Base-by-base conservation (phyloP, 1,139 yeast genomes). In the Geotrichum reessii region DNA sequence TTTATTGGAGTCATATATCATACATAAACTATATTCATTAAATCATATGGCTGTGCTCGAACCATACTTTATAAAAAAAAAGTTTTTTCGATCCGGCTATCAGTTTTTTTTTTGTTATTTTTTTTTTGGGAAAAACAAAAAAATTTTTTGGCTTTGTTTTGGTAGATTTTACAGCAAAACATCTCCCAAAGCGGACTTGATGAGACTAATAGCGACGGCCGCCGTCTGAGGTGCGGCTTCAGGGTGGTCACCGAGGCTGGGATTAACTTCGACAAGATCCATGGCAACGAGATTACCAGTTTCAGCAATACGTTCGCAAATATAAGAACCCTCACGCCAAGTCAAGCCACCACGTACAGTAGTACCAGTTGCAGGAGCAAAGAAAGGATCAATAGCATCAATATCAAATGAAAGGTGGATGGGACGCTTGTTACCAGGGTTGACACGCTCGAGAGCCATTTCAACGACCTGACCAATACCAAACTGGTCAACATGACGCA, bases 271-370 rank as follows among this genome's bases (percentile, higher is more conserved):
- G 42, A 93, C 98, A 55, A 93, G 83, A 72, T 93, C 99, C 74
- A 93, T 77, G 24, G 95, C 92, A 17, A 86, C 85, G 64, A 93
- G 81, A 66, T 86, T 83, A 33, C 97, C 97, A 47, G 95, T 83
- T 69, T 84, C 90, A 11, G 97, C 97, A 50, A 92, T 77, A 64
- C 95, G 95, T 75, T 93, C 99, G 62, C 93, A 95, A 58, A 93
- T 76, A 71, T 87, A 93, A 70, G 95, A 81, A 53, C 97, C 98
- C 75, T 93, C 99, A 76, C 99, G 82, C 74, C 93, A 81, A 7
- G 97, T 86, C 64, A 93, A 79, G 2, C 99, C 99, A 63, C 98
- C 98, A 71, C 96, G 86, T 21, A 93, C 99, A 59, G 98, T 92
- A 1, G 99, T 93, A 59, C 99, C 99, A 1, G 99, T 93, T 47